Conservation (phyloP, 495 filamentous ascomycete genomes). For the Annulohypoxylon nitens region DNA sequence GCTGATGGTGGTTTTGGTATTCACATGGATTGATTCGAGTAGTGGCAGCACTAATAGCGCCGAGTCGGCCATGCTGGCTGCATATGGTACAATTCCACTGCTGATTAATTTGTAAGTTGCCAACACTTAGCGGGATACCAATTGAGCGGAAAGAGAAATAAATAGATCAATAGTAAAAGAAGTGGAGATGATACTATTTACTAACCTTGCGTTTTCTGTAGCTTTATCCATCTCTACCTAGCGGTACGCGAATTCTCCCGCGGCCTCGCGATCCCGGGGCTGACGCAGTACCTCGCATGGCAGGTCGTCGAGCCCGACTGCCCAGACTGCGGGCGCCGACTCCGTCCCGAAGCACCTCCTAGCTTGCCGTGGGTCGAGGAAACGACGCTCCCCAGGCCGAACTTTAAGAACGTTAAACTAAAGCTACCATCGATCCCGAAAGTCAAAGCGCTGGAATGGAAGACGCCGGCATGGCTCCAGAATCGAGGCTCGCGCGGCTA, state of each 20-base stretch:
- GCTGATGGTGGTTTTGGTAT: constrained; percentile 56
- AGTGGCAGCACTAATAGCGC: constrained; percentile 35
- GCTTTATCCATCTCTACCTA: constrained; percentile 56
- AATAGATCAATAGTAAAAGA: background rate
- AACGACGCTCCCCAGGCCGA: constrained; percentile 44
- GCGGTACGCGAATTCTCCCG: constrained; percentile 55
- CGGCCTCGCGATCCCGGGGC: constrained; percentile 54
- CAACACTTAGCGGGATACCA: background rate
- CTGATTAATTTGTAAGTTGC: constrained; percentile 57
- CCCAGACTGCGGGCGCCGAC: constrained; percentile 55
- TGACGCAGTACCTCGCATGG: constrained; percentile 55
- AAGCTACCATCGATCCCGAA: constrained; percentile 40
- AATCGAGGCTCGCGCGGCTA: constrained; percentile 26
- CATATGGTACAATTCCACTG: constrained; percentile 58
- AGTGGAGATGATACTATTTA: background rate
- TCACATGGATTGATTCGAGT: constrained; percentile 53
- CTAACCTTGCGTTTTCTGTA: constrained; percentile 27
- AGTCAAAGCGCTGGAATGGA: constrained; percentile 47
- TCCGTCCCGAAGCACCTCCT: constrained; percentile 52
- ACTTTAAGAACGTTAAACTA: constrained; percentile 28
- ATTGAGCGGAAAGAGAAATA: background rate
- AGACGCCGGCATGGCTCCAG: constrained; percentile 50
- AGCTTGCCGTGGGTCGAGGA: constrained; percentile 56
- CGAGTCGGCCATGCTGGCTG: constrained; percentile 56
- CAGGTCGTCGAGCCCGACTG: constrained; percentile 56